Evolutionary conservation across 106 monocot species (phyloP).

Genomic region (Dendrobium huoshanense): DNA sequence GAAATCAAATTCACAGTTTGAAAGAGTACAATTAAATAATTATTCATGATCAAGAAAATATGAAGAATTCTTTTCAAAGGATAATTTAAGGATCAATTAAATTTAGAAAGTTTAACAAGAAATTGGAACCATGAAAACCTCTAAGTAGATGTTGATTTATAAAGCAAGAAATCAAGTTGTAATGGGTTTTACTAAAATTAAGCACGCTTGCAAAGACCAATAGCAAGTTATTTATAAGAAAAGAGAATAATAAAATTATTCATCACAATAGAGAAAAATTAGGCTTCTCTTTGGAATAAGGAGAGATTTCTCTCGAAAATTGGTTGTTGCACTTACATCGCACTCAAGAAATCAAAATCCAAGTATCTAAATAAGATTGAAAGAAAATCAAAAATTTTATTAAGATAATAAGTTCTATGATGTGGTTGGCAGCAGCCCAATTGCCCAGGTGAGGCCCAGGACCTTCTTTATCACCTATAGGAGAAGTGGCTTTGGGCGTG

Average conservation of each 20-base stretch:
- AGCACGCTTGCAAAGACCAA: background rate
- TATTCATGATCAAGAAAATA: too few relatives aligned
- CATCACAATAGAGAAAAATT: background rate
- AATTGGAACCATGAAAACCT: background rate
- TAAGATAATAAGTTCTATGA: background rate
- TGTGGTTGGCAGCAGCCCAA: too few relatives aligned
- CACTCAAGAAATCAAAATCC: background rate
- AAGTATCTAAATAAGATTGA: background rate
- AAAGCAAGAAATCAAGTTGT: background rate
- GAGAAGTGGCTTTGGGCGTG: too few relatives aligned
- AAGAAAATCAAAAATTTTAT: background rate
- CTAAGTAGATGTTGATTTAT: background rate
- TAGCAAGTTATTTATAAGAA: background rate
- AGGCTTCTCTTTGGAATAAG: background rate
- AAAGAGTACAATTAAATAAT: too few relatives aligned
- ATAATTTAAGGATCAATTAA: too few relatives aligned
- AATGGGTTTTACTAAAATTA: background rate
- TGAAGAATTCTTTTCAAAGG: too few relatives aligned
- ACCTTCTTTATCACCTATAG: too few relatives aligned
- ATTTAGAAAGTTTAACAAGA: too few relatives aligned
- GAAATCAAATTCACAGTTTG: too few relatives aligned
- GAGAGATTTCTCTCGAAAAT: background rate
- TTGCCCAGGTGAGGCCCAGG: too few relatives aligned
- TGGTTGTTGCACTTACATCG: background rate
- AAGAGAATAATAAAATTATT: background rate